Evolutionary conservation across 768 basidiomycete genomes (phyloP).

Genomic region (Strobilomyces confusus): DNA sequence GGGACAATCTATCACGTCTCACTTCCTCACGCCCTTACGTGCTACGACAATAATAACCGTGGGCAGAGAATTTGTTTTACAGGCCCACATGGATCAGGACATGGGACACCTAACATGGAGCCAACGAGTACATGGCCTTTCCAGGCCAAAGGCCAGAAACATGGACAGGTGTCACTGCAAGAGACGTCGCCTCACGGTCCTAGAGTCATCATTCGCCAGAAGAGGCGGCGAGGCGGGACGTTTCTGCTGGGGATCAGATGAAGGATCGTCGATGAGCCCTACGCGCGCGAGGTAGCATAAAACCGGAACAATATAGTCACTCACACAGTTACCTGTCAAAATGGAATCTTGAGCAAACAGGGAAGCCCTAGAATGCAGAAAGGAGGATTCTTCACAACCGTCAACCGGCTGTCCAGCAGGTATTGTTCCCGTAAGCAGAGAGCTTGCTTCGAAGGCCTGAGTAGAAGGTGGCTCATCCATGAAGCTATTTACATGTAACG

Average conservation of each 20-base stretch:
- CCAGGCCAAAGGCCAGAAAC: not conserved
- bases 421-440: slow-evolving; percentile 20
- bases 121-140: not conserved
- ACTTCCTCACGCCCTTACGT: not conserved
- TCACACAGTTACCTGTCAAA: slow-evolving; percentile 6
- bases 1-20: too few species aligned
- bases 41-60: too few species aligned
- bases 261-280: slow-evolving; percentile 4
- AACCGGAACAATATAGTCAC: not conserved
- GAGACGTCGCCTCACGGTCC: slow-evolving; percentile 13
- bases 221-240: slow-evolving; percentile 10
- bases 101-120: not conserved
- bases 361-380: not conserved
- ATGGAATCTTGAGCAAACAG: slow-evolving; percentile 20
- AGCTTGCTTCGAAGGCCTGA: slow-evolving; percentile 40
- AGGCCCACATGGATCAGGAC: not conserved
- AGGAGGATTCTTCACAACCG: not conserved
- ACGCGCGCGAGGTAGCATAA: not conserved
- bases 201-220: not conserved
- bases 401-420: not conserved
- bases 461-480: slow-evolving; percentile 25
- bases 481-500: not conserved
- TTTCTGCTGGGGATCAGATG: slow-evolving; percentile 9
- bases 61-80: not conserved
- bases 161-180: slow-evolving; percentile 1